Percentiles rank a stretch among this genome's conserved stretches.
These are phyloP conservation scores for Venturia oleaginea DNA, from an alignment of 2,329 filamentous ascomycete species.

Conservation along the genomic window DNA sequence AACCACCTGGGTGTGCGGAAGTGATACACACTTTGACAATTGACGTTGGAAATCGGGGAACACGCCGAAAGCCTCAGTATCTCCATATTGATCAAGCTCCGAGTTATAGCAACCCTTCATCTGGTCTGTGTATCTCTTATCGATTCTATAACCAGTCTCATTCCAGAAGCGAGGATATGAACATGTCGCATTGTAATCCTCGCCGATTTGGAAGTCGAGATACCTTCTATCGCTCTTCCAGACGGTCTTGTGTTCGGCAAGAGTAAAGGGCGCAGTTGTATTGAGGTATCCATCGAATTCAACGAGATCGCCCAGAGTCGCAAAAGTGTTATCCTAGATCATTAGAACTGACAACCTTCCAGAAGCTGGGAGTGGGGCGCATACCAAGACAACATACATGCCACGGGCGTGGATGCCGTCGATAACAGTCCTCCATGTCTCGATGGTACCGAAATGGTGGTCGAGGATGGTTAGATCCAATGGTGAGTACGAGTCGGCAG, in stretches of 20 bases:
- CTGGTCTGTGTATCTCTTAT: conserved; percentile 34
- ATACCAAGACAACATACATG: conserved; percentile 51
- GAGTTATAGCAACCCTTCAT: conserved; percentile 50
- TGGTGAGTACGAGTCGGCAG: conserved; percentile 48
- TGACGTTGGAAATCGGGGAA: conserved; percentile 55
- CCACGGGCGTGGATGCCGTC: conserved; percentile 48
- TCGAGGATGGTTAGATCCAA: conserved; percentile 51
- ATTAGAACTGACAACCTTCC: conserved; percentile 18
- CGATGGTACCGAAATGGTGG: conserved; percentile 49
- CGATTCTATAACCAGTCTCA: conserved; percentile 37
- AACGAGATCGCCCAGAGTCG: conserved; percentile 49
- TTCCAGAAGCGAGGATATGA: conserved; percentile 53
- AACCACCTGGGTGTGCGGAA: too few species aligned
- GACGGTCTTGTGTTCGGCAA: conserved; percentile 44
- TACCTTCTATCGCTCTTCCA: conserved; percentile 49
- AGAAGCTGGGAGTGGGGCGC: conserved; percentile 50
- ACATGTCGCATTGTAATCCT: conserved; percentile 45
- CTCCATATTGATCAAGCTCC: conserved; percentile 55
- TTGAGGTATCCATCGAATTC: conserved; percentile 53
- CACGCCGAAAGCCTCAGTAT: conserved; percentile 53
- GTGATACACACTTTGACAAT: conserved; percentile 46
- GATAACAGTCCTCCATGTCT: conserved; percentile 47
- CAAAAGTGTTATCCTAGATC: conserved; percentile 7
- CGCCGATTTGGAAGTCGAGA: conserved; percentile 46
- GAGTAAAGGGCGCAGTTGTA: conserved; percentile 44